phyloP scores from a whole-genome alignment of 2,329 filamentous ascomycete species.

The Zalaria obscura region DNA sequence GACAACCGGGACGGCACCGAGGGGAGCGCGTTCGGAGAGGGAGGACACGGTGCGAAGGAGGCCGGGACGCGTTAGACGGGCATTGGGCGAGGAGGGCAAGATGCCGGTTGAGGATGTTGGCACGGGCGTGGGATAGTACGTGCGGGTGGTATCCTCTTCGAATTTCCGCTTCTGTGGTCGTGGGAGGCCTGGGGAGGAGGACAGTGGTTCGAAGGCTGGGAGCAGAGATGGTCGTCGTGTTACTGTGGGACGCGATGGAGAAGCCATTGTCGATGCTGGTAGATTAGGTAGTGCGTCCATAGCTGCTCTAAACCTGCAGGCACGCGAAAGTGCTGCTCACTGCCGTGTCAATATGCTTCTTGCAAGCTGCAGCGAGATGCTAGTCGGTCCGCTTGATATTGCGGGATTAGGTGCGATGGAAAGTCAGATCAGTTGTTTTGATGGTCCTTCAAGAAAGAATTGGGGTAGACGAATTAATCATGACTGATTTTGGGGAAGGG shows the following conservation, averaged over 20 bases:
- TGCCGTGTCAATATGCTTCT: too few species aligned
- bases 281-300: too few species aligned
- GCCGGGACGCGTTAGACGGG: constrained; percentile 33
- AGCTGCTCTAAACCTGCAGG: too few species aligned
- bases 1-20: constrained; percentile 71
- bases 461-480: too few species aligned
- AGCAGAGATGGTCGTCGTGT: constrained; percentile 45
- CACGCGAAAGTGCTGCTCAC: too few species aligned
- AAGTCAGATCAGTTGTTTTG: too few species aligned
- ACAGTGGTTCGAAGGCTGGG: constrained; percentile 65
- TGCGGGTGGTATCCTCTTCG: constrained; percentile 32
- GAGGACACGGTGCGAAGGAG: constrained; percentile 48
- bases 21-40: constrained; percentile 65
- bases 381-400: too few species aligned
- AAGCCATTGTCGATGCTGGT: too few species aligned
- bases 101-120: constrained; percentile 91
- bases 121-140: constrained; percentile 77
- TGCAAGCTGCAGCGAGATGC: too few species aligned
- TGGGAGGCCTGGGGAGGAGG: constrained; percentile 61
- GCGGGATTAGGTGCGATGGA: too few species aligned
- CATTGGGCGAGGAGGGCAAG: constrained; percentile 70
- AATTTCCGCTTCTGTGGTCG: constrained; percentile 54
- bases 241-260: background rate
- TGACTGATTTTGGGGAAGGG: too few species aligned
- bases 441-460: too few species aligned